A percentile compares a stretch with the other conserved stretches of the same genome.
Conservation (phyloP, 345 rosid species). For the Erucastrum elatum region DNA sequence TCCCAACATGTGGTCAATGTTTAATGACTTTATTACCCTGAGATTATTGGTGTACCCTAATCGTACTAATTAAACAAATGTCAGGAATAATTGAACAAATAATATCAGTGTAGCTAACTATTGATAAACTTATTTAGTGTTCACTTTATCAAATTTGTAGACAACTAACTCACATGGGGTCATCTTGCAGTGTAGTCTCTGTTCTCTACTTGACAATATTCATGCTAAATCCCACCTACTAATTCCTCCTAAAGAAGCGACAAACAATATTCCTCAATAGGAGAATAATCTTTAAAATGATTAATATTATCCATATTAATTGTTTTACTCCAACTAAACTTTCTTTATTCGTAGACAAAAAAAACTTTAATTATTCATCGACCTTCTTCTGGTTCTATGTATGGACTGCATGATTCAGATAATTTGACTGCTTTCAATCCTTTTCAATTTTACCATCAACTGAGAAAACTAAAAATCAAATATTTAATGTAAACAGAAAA, state of each 20-base stretch:
- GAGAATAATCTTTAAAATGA: neutral
- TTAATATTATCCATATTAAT: neutral
- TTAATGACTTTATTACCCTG: constrained; percentile 27
- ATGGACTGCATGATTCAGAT: neutral
- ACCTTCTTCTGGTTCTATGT: constrained; percentile 2
- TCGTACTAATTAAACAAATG: constrained; percentile 32
- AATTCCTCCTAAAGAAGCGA: constrained; percentile 23
- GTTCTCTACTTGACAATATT: constrained; percentile 5
- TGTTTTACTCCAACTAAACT: neutral
- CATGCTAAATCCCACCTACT: constrained; percentile 27
- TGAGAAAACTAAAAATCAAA: neutral
- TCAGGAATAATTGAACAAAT: constrained; percentile 28
- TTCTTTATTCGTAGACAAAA: too few relatives aligned
- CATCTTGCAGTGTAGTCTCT: constrained; percentile 2
- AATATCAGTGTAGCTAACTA: neutral
- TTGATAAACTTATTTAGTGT: neutral
- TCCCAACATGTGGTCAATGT: constrained; percentile 27
- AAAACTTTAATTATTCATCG: neutral
- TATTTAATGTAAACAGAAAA: neutral
- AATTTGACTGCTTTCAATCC: neutral
- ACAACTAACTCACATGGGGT: constrained; percentile 31
- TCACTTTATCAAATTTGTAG: constrained; percentile 19
- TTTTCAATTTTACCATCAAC: neutral
- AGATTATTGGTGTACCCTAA: constrained; percentile 36
- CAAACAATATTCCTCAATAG: constrained; percentile 9